phyloP scores from a whole-genome alignment of 2,329 filamentous ascomycete species.

The Lachnellula occidentalis region DNA sequence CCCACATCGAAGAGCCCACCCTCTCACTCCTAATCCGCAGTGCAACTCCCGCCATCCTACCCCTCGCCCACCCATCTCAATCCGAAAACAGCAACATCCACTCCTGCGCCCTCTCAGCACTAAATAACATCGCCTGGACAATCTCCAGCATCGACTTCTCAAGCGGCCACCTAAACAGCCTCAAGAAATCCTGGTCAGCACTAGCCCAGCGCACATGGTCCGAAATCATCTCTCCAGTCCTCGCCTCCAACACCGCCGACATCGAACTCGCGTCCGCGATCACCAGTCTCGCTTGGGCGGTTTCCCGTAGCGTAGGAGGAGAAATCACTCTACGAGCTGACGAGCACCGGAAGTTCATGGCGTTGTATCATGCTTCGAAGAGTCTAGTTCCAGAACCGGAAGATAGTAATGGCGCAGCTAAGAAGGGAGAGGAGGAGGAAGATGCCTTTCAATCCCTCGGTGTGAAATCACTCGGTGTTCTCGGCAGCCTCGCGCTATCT shows the following conservation, averaged over 20 bases:
- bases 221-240: conserved; percentile 48
- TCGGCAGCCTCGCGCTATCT: conserved; percentile 56
- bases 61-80: conserved; percentile 13
- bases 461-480: conserved; percentile 61
- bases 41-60: conserved; percentile 27
- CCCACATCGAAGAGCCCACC: conserved; percentile 22
- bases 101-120: conserved; percentile 49
- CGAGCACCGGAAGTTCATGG: conserved; percentile 59
- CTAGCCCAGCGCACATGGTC: conserved; percentile 52
- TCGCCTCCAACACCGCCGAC: conserved; percentile 56
- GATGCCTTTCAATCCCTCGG: conserved; percentile 54
- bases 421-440: conserved; percentile 21
- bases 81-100: conserved; percentile 39
- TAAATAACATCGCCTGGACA: conserved; percentile 66
- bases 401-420: conserved; percentile 15
- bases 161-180: conserved; percentile 42
- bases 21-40: conserved; percentile 27
- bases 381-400: conserved; percentile 26
- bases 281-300: conserved; percentile 60
- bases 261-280: conserved; percentile 56
- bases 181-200: conserved; percentile 50
- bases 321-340: conserved; percentile 43
- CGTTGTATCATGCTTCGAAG: conserved; percentile 57
- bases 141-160: conserved; percentile 56
- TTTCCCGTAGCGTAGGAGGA: conserved; percentile 50